Evolutionary conservation across 164 flowering plant species (phyloP), one percentile per base, ranked within the genome.

Genomic region (Piper betle): DNA sequence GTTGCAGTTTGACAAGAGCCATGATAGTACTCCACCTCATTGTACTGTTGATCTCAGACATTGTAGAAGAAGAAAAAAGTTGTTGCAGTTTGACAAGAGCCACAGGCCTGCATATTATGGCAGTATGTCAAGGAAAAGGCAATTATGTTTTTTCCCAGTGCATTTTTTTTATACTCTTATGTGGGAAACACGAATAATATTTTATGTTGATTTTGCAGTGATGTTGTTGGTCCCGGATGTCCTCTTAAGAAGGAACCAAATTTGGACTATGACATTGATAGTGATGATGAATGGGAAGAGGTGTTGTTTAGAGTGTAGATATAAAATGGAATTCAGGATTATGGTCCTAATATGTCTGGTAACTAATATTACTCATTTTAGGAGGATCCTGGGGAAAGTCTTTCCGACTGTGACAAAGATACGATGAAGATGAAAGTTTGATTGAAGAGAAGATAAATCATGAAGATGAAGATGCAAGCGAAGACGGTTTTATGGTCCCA

Each of bases 281-380:
- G 99, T 69, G 99, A 94, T 70, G 97, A 88, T 71, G 97, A 94
- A 73, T 94, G 99, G 99, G 99, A 87, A 72, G 99, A 91, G 78
- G 33, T 25, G 33, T 46, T 25, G 50, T 2, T 15, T 10, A 46
- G 0, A 7, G n/a, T 17, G 65, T 46, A 39, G 39, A 4, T 65
- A 25, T 25, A 25, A 25, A 25, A 39, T 41, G 38, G 18, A 17
- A 1, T 41, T 1, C 8, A 39, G 1, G 5, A 1, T 15, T 18
- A 6, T 20, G 16, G 20, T 20, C 16, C 5, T 2, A 12, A 39
- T 18, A 6, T 3, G 7, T 54, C 41, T 11, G 18, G 46, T 4
- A 57, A 55, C 42, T 57, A 20, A 48, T 25, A 25, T 25, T 25
- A 25, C 33, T 25, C 33, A 25, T 25, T 25, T 2, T 25, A 0